Evolutionary conservation across 192 early-diverging fungal species (phyloP).

Genomic region (Backusella mclennaniae): DNA sequence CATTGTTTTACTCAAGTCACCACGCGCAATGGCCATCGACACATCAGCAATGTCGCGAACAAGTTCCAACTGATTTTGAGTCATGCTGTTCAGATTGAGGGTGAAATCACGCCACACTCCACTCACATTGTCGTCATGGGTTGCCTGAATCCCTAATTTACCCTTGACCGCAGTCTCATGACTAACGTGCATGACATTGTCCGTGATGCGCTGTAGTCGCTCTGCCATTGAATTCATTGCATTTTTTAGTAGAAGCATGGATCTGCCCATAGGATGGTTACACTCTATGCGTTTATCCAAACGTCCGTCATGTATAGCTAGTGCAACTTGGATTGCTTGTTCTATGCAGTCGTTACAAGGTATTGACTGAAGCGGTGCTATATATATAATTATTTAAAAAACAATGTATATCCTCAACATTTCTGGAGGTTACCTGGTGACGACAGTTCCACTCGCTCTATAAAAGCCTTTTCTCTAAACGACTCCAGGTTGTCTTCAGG

Average conservation of each 20-base stretch:
- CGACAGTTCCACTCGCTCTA: slow-evolving; percentile 6
- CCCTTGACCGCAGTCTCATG: slow-evolving; percentile 70
- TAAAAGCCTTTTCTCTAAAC: slow-evolving; percentile 2
- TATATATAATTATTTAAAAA: neutral
- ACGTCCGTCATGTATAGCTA: slow-evolving; percentile 43
- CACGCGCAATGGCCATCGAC: slow-evolving; percentile 57
- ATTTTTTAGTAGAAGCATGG: slow-evolving; percentile 30
- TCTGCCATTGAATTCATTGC: slow-evolving; percentile 65
- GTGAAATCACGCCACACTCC: slow-evolving; percentile 61
- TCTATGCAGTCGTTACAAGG: slow-evolving; percentile 43
- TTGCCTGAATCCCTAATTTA: slow-evolving; percentile 66
- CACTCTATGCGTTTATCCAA: slow-evolving; percentile 45
- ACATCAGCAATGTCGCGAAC: slow-evolving; percentile 63
- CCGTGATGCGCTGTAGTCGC: slow-evolving; percentile 52
- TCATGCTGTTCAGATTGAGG: slow-evolving; percentile 56
- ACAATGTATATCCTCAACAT: no score
- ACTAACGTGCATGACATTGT: slow-evolving; percentile 63
- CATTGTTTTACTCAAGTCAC: slow-evolving; percentile 57
- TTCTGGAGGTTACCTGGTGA: neutral
- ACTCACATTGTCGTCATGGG: slow-evolving; percentile 20
- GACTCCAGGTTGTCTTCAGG: slow-evolving; percentile 15
- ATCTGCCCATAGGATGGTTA: slow-evolving; percentile 19
- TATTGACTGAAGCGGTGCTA: neutral
- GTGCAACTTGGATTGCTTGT: slow-evolving; percentile 42
- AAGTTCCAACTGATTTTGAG: slow-evolving; percentile 53